Evolutionary conservation across 169 alveolate genomes (phyloP), one percentile per base, ranked within the genome.

Genomic region (Pseudocohnilembus persalinus): DNA sequence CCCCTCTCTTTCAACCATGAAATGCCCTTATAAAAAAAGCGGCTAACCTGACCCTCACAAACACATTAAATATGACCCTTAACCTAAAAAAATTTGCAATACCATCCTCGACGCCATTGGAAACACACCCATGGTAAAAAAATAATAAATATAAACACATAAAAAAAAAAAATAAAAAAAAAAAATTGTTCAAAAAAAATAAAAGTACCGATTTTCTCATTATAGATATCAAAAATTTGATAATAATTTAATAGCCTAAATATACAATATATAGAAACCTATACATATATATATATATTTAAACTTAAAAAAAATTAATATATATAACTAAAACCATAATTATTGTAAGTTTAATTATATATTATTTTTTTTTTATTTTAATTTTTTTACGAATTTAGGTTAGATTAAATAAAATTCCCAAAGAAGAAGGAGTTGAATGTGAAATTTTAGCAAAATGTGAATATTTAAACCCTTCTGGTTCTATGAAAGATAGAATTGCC

Each of bases 371-470:
- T n/a, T n/a, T n/a, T n/a, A n/a, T n/a, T n/a, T n/a, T n/a, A n/a
- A n/a, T n/a, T n/a, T n/a, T n/a, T n/a, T n/a, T n/a, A n/a, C n/a
- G n/a, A n/a, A n/a, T n/a, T n/a, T 49, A 49, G 87, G 33, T 82
- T 33, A 92, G 96, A 82, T 84, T 96, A 88, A 92, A 92, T 64
- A 96, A 96, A 73, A 86, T 97, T 28, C 92, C 96, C n/a, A 87
- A 88, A 83, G 85, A 80, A 77, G 92, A 90, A 26, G 97, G 94
- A 1, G 73, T 94, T 29, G 90, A 93, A 77, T 97, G 97, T 63
- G 97, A 94, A 81, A 88, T 96, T 77, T 81, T 91, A 34, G 98
- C 96, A 0, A 96, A 98, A 92, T 96, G 98, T 75, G 99, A 98
- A 90, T 97, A 86, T 81, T 79, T 93, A 24, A 95, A 95, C 83